Percentiles rank a stretch among this genome's conserved stretches.
phyloP scores from a whole-genome alignment of 495 filamentous ascomycete species.

The Hypomontagnella monticulosa region DNA sequence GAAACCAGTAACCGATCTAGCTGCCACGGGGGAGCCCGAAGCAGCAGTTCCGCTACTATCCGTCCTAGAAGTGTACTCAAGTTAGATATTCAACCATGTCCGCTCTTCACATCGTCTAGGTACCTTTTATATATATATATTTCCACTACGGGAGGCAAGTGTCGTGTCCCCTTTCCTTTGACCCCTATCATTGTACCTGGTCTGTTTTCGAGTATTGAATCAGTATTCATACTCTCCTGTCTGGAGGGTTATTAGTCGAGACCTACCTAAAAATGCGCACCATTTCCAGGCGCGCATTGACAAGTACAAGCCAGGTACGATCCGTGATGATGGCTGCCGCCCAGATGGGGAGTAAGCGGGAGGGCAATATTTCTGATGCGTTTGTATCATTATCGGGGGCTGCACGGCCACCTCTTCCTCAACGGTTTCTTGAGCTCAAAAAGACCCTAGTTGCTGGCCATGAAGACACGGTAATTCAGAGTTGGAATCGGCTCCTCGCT shows the following conservation, averaged over 20 bases:
- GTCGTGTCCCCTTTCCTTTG: too few relatives aligned
- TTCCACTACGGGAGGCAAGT: too few relatives aligned
- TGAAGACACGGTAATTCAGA: slow-evolving; percentile 67
- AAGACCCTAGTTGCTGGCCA: slow-evolving; percentile 66
- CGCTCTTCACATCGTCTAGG: too few relatives aligned
- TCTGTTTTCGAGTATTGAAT: too few relatives aligned
- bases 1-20: too few relatives aligned
- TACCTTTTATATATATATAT: too few relatives aligned
- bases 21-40: too few relatives aligned
- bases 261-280: slow-evolving; percentile 8
- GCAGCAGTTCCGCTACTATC: too few relatives aligned
- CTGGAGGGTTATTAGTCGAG: background rate
- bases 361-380: slow-evolving; percentile 83
- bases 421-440: slow-evolving; percentile 83
- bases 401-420: slow-evolving; percentile 69
- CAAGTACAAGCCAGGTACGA: slow-evolving; percentile 6
- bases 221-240: background rate
- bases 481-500: slow-evolving; percentile 75
- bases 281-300: slow-evolving; percentile 6
- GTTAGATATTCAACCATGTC: too few relatives aligned
- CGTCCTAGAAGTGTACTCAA: too few relatives aligned
- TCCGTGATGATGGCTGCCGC: slow-evolving; percentile 26
- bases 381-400: slow-evolving; percentile 82
- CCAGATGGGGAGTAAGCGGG: slow-evolving; percentile 45
- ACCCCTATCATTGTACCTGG: too few relatives aligned